phyloP scores from a whole-genome alignment of 306 rosid genomes.

The Sicyos edulis region DNA sequence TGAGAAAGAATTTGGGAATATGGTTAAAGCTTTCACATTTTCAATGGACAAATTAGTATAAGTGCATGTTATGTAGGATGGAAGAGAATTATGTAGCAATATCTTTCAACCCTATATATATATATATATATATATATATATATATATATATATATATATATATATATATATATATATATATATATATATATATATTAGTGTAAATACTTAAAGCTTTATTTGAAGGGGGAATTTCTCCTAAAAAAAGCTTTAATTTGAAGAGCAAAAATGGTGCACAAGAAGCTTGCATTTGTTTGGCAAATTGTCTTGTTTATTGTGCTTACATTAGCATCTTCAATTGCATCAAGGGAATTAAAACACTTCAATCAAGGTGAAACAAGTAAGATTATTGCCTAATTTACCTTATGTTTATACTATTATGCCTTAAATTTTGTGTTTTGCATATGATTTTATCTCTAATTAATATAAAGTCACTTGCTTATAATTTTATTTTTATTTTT shows the following conservation, averaged over 20 bases:
- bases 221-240: too few species aligned
- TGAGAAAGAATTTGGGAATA: too few species aligned
- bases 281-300: conserved; percentile 1
- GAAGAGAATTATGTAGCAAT: neutral
- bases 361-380: neutral
- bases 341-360: conserved; percentile 7
- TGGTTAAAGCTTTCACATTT: too few species aligned
- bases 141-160: too few species aligned
- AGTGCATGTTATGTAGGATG: neutral
- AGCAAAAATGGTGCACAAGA: conserved; percentile 1
- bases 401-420: neutral
- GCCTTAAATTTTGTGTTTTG: neutral
- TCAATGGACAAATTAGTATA: neutral
- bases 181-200: too few species aligned
- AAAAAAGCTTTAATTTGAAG: neutral
- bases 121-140: neutral
- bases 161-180: too few species aligned
- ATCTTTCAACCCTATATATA: too few species aligned
- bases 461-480: too few species aligned
- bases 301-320: conserved; percentile 4
- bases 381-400: neutral
- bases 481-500: too few species aligned
- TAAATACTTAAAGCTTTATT: too few species aligned
- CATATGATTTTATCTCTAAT: too few species aligned
- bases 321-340: conserved; percentile 17